Evolutionary conservation across 2,329 filamentous ascomycete genomes (phyloP).

Genomic region (Colletotrichum incanum): DNA sequence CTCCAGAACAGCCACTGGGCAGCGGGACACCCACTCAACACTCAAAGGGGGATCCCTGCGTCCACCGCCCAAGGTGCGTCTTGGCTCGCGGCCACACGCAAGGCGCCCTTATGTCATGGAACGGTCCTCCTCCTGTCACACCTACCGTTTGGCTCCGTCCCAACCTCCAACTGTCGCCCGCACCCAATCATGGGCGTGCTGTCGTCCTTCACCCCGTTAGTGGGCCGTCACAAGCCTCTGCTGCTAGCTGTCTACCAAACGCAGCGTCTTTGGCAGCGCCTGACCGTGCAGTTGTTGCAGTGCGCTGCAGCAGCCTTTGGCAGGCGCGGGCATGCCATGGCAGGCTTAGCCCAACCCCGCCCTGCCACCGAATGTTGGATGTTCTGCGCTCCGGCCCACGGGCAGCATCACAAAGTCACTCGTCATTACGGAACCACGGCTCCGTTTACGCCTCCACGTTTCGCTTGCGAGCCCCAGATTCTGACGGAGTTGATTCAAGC

Average conservation of each 20-base stretch:
- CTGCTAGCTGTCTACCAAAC: background rate
- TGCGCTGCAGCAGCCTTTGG: constrained; percentile 9
- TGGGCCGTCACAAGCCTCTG: constrained; percentile 8
- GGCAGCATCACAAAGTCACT: background rate
- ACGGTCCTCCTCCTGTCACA: constrained; percentile 35
- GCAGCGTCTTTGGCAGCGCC: constrained; percentile 13
- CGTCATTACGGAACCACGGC: constrained; percentile 29
- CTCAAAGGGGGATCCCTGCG: constrained; percentile 35
- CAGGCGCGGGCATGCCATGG: background rate
- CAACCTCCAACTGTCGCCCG: constrained; percentile 4
- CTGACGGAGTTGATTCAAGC: constrained; percentile 30
- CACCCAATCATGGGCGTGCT: constrained; percentile 29
- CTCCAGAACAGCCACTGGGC: constrained; percentile 20
- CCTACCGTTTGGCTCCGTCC: constrained; percentile 39
- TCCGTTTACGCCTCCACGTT: constrained; percentile 32
- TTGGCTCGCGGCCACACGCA: constrained; percentile 22
- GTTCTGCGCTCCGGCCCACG: background rate
- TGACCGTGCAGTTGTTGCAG: constrained; percentile 15
- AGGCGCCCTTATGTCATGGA: constrained; percentile 35
- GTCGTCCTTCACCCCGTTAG: constrained; percentile 1
- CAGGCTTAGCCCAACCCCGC: constrained; percentile 9
- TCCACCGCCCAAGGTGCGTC: background rate
- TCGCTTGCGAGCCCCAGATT: constrained; percentile 11
- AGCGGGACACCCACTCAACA: constrained; percentile 22
- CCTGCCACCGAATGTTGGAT: background rate